Base-by-base conservation (phyloP, 2,329 filamentous ascomycete genomes). In the Fusarium tanahbumbuense region DNA sequence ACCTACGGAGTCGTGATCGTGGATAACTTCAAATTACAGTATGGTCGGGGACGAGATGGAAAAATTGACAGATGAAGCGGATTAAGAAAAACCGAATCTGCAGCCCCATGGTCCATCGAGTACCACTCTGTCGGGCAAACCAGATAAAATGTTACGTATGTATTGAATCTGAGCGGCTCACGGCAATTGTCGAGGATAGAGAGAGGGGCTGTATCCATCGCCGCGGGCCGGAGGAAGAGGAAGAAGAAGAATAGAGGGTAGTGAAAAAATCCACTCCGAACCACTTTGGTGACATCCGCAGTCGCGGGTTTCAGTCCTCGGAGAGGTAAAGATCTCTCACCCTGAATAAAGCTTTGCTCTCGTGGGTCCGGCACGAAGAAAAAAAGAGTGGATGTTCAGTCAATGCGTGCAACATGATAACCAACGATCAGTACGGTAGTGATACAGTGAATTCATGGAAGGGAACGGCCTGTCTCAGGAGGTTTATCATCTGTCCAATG, bases 31-130 rank as follows among this genome's bases (percentile, higher is more conserved):
- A 71, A 65, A 37, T 48, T 73, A 32, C 64, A 71, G 68, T n/a
- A 27, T 41, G 73, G 72, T 75, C 30, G 73, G 73, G 64, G 70
- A 75, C 73, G 73, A 75, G 60, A 56, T 48, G 22, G 32, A 48
- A 23, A 23, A 40, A 27, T 34, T 37, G 27, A 37, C 34, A 37
- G 34, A 37, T n/a, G 18, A 37, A 37, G 34, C 34, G 34, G 34
- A 37, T 37, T 37, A n/a, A 37, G 18, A 56, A 56, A 56, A 41
- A n/a, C 25, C 16, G 32, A 52, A n/a, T 27, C 15, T 25, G 11
- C 42, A 20, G 55, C 46, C 60, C 64, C 60, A 60, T 37, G n/a
- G 30, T 54, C 64, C 60, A 60, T 37, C n/a, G 30, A 53, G 56
- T 56, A 62, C 64, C 64, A 62, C 63, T 56, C 40, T 62, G 48